Evolutionary conservation across 176 grass and related monocot species (phyloP), one percentile per base, ranked within the genome.

Genomic region (Neostapfia colusana): DNA sequence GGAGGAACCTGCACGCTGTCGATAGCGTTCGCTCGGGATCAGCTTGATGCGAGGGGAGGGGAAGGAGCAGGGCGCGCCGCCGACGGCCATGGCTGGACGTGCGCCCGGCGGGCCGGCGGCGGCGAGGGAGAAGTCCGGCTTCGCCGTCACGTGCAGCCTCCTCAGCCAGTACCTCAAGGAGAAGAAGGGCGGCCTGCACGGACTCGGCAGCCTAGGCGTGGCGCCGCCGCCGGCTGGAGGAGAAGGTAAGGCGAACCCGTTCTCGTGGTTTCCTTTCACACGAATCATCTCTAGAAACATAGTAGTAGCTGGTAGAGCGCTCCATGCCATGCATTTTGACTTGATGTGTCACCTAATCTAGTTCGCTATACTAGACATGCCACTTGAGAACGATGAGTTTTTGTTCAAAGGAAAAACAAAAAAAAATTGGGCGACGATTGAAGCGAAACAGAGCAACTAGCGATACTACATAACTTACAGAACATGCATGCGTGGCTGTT

Each of bases 91-190:
- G 64, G 64, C 61, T 51, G 48, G 48, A 40, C 68, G 67, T 5
- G 76, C 3, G 31, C 31, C 31, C 31, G 31, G 31, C 31, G 31
- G 31, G 31, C 31, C 31, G 31, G 31, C 3, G 31, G 31, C 31
- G 31, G 31, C 31, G 31, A 31, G 31, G 31, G 31, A 60, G 61
- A 77, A 75, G 41, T 70, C 83, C 21, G 74, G 67, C 86, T 92
- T 92, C 81, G 82, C 90, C 23, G 70, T 68, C 63, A 92, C 90
- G 4, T 86, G 90, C 57, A 86, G 83, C 72, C 83, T 86, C 44
- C 81, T 92, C 38, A 86, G 90, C 86, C 83, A 69, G 67, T 92
- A 66, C 46, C 62, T 92, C 76, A 92, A 83, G 86, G 83, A 81
- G 25, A 89, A 78, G 17, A 82, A 85, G 63, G 62, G 40, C 58